Conservation (phyloP, 2,329 filamentous ascomycete species). For the Bipolaris zeicola region DNA sequence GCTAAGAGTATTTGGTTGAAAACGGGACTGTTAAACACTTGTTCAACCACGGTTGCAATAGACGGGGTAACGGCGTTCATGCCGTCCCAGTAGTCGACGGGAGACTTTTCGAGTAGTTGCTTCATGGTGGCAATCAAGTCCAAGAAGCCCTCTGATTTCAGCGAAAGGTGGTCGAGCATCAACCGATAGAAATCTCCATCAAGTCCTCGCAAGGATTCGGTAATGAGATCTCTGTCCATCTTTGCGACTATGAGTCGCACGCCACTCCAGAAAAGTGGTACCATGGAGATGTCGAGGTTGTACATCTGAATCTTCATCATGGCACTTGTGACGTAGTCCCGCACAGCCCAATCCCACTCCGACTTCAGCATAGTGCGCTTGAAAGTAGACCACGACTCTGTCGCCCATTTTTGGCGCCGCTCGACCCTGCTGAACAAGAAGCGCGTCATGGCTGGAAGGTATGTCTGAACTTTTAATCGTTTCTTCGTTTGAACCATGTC, state of each 20-base stretch:
- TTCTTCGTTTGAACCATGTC: slow-evolving; percentile 77
- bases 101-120: slow-evolving; percentile 73
- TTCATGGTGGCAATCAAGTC: slow-evolving; percentile 73
- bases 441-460: slow-evolving; percentile 78
- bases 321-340: slow-evolving; percentile 70
- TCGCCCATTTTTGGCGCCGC: slow-evolving; percentile 69
- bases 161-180: slow-evolving; percentile 67
- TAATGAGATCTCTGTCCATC: slow-evolving; percentile 74
- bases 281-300: slow-evolving; percentile 57
- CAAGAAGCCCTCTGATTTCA: slow-evolving; percentile 61
- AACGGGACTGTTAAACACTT: slow-evolving; percentile 75
- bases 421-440: slow-evolving; percentile 81
- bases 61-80: slow-evolving; percentile 81
- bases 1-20: slow-evolving; percentile 66
- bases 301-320: slow-evolving; percentile 67
- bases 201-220: slow-evolving; percentile 77
- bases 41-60: slow-evolving; percentile 79
- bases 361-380: slow-evolving; percentile 67
- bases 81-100: slow-evolving; percentile 85
- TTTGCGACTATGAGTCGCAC: slow-evolving; percentile 74
- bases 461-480: slow-evolving; percentile 75
- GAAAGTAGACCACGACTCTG: slow-evolving; percentile 69
- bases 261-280: slow-evolving; percentile 80
- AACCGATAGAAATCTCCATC: slow-evolving; percentile 70
- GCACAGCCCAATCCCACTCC: slow-evolving; percentile 88